Evolutionary conservation across 768 basidiomycete species (phyloP).

Genomic region (Collybia nuda): DNA sequence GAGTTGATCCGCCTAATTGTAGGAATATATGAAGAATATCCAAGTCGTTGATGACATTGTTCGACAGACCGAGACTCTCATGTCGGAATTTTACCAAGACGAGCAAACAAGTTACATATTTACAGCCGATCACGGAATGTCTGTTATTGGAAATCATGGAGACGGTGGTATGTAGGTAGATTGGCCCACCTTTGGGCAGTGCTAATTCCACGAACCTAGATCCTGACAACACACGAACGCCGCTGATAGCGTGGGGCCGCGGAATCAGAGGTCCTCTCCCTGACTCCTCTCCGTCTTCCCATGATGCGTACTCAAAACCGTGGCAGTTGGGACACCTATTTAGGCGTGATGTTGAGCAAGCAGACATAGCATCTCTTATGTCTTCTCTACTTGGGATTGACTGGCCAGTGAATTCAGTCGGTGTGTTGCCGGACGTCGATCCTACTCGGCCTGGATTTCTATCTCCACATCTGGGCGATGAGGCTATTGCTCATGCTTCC

Average conservation of each 20-base stretch:
- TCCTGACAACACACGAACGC: constrained; percentile 86
- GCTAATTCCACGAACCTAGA: constrained; percentile 37
- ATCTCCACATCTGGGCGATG: constrained; percentile 41
- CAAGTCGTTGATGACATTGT: constrained; percentile 77
- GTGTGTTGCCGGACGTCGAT: constrained; percentile 77
- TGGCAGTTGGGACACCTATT: constrained; percentile 62
- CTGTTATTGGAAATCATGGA: constrained; percentile 83
- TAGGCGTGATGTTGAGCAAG: constrained; percentile 80
- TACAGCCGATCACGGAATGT: constrained; percentile 92
- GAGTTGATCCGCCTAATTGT: not conserved
- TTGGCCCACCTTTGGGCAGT: too few species aligned
- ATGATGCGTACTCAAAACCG: constrained; percentile 66
- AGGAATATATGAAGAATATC: constrained; percentile 90
- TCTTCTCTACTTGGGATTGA: constrained; percentile 66
- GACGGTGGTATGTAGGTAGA: constrained; percentile 59
- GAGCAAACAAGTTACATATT: constrained; percentile 75
- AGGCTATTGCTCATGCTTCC: constrained; percentile 50
- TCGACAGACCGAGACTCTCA: constrained; percentile 56
- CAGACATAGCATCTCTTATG: constrained; percentile 81
- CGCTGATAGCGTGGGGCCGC: constrained; percentile 79
- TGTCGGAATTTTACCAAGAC: constrained; percentile 66
- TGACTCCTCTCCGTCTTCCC: constrained; percentile 55
- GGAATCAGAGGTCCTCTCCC: constrained; percentile 72
- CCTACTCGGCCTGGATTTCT: constrained; percentile 61
- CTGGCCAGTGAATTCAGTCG: constrained; percentile 84